Percentiles rank a stretch among this genome's conserved stretches.
These are phyloP conservation scores for Orobanche coerulescens DNA, from an alignment of 257 asterid species.

Conservation along the genomic window DNA sequence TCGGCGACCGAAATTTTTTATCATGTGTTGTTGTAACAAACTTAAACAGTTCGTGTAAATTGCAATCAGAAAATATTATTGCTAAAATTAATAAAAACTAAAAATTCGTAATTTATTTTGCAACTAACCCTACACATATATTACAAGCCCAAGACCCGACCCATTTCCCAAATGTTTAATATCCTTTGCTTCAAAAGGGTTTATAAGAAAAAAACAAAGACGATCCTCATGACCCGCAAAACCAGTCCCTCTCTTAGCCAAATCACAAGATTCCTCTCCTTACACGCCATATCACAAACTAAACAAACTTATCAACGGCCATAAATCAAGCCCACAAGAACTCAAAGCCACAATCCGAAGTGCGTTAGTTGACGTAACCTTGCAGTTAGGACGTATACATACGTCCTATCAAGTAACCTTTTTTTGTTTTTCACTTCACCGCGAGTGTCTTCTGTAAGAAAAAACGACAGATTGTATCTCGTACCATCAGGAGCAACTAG, in stretches of 20 bases:
- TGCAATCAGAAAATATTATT: too few relatives aligned
- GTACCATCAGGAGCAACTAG: too few relatives aligned
- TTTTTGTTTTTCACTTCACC: slow-evolving; percentile 36
- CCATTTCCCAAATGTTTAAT: slow-evolving; percentile 78
- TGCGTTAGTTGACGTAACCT: slow-evolving; percentile 61
- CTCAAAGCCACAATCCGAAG: slow-evolving; percentile 48
- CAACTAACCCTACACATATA: too few relatives aligned
- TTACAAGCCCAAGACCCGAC: slow-evolving; percentile 61
- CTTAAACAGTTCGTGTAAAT: too few relatives aligned
- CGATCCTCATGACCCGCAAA: slow-evolving; percentile 65
- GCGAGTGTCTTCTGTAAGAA: slow-evolving; percentile 53
- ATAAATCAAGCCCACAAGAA: slow-evolving; percentile 65
- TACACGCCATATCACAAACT: slow-evolving; percentile 60
- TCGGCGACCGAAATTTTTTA: too few relatives aligned
- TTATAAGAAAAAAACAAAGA: too few relatives aligned
- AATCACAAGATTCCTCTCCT: slow-evolving; percentile 44
- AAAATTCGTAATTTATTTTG: too few relatives aligned
- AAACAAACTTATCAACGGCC: slow-evolving; percentile 59
- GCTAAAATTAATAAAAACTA: too few relatives aligned
- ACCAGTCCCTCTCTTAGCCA: slow-evolving; percentile 78
- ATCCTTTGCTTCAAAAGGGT: slow-evolving; percentile 64
- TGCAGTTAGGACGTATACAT: slow-evolving; percentile 70
- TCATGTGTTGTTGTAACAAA: too few relatives aligned
- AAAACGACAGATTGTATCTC: too few relatives aligned
- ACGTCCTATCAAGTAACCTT: slow-evolving; percentile 42